Conservation (phyloP, 2,329 filamentous ascomycete genomes). For the Zarea fungicola region DNA sequence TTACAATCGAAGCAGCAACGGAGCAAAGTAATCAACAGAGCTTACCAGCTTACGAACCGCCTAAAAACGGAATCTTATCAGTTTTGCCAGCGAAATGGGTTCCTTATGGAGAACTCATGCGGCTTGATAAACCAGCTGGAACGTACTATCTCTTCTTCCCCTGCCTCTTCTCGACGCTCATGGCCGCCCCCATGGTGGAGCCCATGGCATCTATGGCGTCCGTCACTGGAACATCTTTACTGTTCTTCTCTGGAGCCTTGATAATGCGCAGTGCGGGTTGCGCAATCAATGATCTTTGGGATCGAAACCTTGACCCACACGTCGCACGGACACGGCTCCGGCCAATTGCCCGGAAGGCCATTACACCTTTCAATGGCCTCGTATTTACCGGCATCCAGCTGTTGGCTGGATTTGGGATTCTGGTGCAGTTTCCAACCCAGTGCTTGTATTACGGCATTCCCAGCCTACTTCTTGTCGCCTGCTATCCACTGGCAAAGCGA, state of each 20-base stretch:
- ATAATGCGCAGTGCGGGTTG: constrained; percentile 87
- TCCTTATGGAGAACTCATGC: constrained; percentile 57
- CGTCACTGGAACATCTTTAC: constrained; percentile 57
- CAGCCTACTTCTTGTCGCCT: constrained; percentile 65
- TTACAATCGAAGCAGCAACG: neutral
- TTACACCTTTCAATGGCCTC: constrained; percentile 66
- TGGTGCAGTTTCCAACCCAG: constrained; percentile 67
- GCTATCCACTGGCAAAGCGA: constrained; percentile 79
- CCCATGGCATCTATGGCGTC: constrained; percentile 57
- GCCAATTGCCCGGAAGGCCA: constrained; percentile 73
- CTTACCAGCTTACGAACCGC: constrained; percentile 54
- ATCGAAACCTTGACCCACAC: constrained; percentile 77
- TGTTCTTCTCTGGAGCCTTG: constrained; percentile 72
- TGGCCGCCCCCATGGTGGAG: constrained; percentile 65
- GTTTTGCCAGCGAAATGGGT: constrained; percentile 59
- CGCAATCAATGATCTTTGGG: constrained; percentile 87
- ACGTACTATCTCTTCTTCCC: constrained; percentile 84
- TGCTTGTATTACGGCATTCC: constrained; percentile 77
- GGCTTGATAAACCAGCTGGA: constrained; percentile 75
- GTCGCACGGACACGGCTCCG: constrained; percentile 71
- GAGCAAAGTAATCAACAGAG: neutral
- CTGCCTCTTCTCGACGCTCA: constrained; percentile 76
- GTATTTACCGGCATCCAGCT: constrained; percentile 71
- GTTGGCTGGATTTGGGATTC: constrained; percentile 64
- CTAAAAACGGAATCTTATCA: constrained; percentile 65